These are phyloP conservation scores for Colletotrichum lentis DNA, from an alignment of 2,329 filamentous ascomycete species.

Conservation along the genomic window DNA sequence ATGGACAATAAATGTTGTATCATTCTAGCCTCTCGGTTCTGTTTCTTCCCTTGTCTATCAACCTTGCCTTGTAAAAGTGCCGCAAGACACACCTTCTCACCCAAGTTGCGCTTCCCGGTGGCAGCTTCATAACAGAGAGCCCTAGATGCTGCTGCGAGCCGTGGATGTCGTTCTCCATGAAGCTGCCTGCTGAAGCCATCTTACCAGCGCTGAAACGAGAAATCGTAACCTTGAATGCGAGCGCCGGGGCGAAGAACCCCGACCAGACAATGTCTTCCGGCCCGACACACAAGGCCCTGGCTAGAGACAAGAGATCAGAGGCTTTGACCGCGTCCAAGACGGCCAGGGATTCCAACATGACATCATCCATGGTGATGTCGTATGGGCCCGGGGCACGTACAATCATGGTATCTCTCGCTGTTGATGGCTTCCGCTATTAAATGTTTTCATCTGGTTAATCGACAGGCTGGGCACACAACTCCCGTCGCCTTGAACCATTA, in stretches of 20 bases:
- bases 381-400: slow-evolving; percentile 52
- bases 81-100: not conserved
- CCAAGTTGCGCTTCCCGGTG: slow-evolving; percentile 35
- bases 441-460: too few species aligned
- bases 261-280: slow-evolving; percentile 48
- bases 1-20: too few species aligned
- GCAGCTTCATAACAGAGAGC: slow-evolving; percentile 10
- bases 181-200: slow-evolving; percentile 11
- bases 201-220: slow-evolving; percentile 22
- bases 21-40: too few species aligned
- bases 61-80: not conserved
- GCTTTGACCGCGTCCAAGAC: slow-evolving; percentile 49
- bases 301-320: slow-evolving; percentile 49
- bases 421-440: too few species aligned
- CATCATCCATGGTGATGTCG: slow-evolving; percentile 61
- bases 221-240: slow-evolving; percentile 59
- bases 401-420: slow-evolving; percentile 45
- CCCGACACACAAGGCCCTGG: slow-evolving; percentile 43
- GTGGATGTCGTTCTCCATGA: slow-evolving; percentile 29
- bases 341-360: slow-evolving; percentile 53
- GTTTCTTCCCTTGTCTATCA: too few species aligned
- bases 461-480: too few species aligned
- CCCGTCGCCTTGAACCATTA: too few species aligned
- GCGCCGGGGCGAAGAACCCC: slow-evolving; percentile 55
- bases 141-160: slow-evolving; percentile 32